Evolutionary conservation across 805 yeast species (phyloP).

Genomic region (Kregervanrija fluxuum): DNA sequence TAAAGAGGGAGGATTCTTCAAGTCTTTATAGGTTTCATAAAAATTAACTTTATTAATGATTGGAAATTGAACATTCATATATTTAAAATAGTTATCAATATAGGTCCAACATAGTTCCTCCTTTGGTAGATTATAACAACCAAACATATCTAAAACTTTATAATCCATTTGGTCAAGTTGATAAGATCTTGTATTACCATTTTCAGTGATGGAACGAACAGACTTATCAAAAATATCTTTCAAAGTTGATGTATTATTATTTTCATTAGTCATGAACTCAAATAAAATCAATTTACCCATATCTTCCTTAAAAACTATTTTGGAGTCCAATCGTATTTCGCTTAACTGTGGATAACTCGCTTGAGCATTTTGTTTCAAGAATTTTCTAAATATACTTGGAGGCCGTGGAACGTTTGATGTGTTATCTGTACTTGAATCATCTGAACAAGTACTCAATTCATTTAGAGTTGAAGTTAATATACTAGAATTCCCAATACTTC

Average conservation of each 20-base stretch:
- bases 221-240: conserved; percentile 14
- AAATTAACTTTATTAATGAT: conserved; percentile 57
- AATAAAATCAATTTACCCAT: conserved; percentile 8
- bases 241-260: conserved; percentile 20
- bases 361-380: conserved; percentile 19
- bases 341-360: conserved; percentile 19
- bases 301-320: conserved; percentile 16
- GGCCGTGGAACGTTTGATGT: background rate
- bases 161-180: conserved; percentile 38
- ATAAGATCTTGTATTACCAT: conserved; percentile 16
- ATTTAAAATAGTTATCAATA: conserved; percentile 54
- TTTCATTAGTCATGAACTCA: conserved; percentile 5
- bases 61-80: conserved; percentile 62
- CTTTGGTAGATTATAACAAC: conserved; percentile 69
- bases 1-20: conserved; percentile 53
- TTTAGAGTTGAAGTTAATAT: conserved; percentile 5
- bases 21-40: conserved; percentile 49
- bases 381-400: conserved; percentile 2
- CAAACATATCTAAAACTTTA: conserved; percentile 54
- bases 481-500: background rate
- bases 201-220: conserved; percentile 11
- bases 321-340: conserved; percentile 17
- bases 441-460: conserved; percentile 1
- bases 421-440: background rate
- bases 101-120: conserved; percentile 53